Base-by-base conservation (phyloP, 352 stramenopile genomes). In the Pythium biforme region DNA sequence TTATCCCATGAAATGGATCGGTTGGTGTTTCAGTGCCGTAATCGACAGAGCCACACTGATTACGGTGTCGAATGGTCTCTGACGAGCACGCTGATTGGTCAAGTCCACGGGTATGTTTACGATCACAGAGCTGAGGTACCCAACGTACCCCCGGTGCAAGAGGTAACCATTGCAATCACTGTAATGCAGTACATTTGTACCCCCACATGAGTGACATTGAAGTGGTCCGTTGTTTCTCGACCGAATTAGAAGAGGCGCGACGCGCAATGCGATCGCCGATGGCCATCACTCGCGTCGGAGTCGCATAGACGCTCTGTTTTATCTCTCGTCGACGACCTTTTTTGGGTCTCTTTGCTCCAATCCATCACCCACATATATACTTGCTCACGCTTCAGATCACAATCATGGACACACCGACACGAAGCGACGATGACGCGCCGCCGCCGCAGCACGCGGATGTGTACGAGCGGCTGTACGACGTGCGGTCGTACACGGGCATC, bases 401-500 rank as follows among this genome's bases (percentile, higher is more conserved):
- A 25, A 26, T 8, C 10, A 48, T 55, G 22, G 22, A 47, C 31
- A 27, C 55, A 33, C 55, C 17, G 53, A 29, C 20, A 25, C 20
- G 25, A 2, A 33, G 27, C 17, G 37, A 47, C 4, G 23, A 41
- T 26, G 22, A 55, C 19, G 12, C 50, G 17, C 25, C 34, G 17
- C 26, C 63, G 33, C 23, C 25, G 23, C 53, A 55, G n/a, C 54
- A 41, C 12, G 33, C 41, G 2, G 62, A 69, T 31, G 62, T 69
- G 10, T 69, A 69, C 23, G 55, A 64, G 45, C 55, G 62, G 12
- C 50, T 69, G 7, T 64, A 64, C 43, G 62, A 69, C 40, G 50
- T 60, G 14, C 62, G 62, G 3, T 69, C 62, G 39, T 69, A 69
- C 49, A 69, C 62, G 20, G 62, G 62, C 49, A 55, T 69, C 17